phyloP scores from a whole-genome alignment of 1,284 basidiomycete species.

The Trichosporon ovoides region DNA sequence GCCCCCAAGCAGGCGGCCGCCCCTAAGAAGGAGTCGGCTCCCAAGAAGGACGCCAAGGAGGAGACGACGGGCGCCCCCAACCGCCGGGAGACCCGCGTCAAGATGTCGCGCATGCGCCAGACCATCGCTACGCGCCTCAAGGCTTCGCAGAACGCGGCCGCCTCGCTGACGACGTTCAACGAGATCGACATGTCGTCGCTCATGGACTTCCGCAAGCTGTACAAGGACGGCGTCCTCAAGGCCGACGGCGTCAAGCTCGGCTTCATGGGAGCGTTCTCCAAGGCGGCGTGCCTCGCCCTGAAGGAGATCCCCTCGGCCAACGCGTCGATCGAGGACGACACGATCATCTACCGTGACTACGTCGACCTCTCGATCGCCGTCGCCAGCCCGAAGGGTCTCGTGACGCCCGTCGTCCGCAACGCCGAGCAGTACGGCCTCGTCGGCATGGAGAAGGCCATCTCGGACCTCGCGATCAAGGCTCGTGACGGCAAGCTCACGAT shows the following conservation, averaged over 20 bases:
- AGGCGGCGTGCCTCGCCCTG: constrained; percentile 77
- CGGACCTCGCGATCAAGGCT: constrained; percentile 80
- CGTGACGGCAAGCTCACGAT: constrained; percentile 89
- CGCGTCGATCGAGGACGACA: constrained; percentile 85
- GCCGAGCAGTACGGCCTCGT: constrained; percentile 80
- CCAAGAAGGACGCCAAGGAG: constrained; percentile 51
- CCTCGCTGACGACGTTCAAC: constrained; percentile 97
- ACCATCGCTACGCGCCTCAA: constrained; percentile 97
- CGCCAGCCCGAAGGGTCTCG: constrained; percentile 93
- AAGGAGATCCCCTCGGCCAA: constrained; percentile 93
- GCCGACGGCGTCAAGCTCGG: constrained; percentile 94
- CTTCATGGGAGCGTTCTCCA: constrained; percentile 96
- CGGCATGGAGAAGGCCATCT: constrained; percentile 89
- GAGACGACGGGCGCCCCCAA: constrained; percentile 34
- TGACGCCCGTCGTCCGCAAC: constrained; percentile 93
- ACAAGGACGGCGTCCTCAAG: constrained; percentile 92
- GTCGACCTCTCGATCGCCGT: constrained; percentile 93
- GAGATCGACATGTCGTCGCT: constrained; percentile 98
- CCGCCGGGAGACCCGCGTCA: constrained; percentile 83
- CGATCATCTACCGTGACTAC: constrained; percentile 93
- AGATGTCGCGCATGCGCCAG: constrained; percentile 96
- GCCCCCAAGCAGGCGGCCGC: not conserved
- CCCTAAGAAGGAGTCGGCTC: constrained; percentile 49
- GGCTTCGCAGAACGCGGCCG: constrained; percentile 95
- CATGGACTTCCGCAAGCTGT: constrained; percentile 87